phyloP scores from a whole-genome alignment of 306 rosid species.

The Begonia loranthoides region DNA sequence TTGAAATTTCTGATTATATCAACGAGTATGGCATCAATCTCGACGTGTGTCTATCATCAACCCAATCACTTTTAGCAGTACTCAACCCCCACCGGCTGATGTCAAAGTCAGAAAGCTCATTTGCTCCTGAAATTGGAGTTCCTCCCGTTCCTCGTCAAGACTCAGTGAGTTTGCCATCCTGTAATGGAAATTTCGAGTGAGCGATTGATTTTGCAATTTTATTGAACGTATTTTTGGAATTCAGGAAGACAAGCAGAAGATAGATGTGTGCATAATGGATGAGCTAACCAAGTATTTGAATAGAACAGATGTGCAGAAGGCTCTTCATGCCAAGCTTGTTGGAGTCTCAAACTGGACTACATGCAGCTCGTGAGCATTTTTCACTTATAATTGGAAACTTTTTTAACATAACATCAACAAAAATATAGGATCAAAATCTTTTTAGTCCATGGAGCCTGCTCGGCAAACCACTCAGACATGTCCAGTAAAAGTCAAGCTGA shows the following conservation, averaged over 20 bases:
- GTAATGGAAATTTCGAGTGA: neutral
- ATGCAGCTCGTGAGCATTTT: slow-evolving; percentile 6
- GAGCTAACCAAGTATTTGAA: slow-evolving; percentile 8
- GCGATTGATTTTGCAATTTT: neutral
- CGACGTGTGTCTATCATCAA: slow-evolving; percentile 13
- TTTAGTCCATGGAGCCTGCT: neutral
- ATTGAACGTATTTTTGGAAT: neutral
- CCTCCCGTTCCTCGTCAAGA: neutral
- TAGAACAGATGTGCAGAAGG: slow-evolving; percentile 16
- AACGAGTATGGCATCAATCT: slow-evolving; percentile 8
- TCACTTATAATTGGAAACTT: neutral
- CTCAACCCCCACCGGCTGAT: neutral
- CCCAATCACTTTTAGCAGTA: slow-evolving; percentile 4
- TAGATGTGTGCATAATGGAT: slow-evolving; percentile 6
- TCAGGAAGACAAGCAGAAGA: slow-evolving; percentile 3
- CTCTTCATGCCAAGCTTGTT: slow-evolving; percentile 16
- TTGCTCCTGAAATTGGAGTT: neutral
- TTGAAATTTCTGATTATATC: slow-evolving; percentile 7
- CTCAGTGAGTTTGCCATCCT: neutral
- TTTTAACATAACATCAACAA: neutral
- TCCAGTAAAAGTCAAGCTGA: neutral
- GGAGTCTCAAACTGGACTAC: slow-evolving; percentile 6
- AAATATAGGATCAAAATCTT: neutral
- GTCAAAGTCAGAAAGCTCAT: neutral
- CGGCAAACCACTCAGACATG: neutral